These are phyloP conservation scores for Suhomyces wounanorum DNA, from an alignment of 1,139 yeast genomes.

Conservation along the genomic window DNA sequence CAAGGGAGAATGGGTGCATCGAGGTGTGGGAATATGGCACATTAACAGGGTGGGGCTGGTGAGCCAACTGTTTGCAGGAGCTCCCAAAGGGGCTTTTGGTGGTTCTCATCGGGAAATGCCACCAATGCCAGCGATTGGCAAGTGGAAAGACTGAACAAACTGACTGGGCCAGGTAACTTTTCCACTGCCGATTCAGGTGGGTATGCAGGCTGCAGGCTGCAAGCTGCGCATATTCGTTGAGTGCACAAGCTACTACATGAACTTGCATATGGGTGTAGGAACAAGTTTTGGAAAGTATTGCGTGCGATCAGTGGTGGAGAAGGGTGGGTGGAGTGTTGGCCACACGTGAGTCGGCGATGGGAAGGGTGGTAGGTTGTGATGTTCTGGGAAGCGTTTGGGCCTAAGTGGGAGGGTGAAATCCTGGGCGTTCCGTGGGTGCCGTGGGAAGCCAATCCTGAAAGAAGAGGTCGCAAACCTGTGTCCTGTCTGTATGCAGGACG, in stretches of 20 bases:
- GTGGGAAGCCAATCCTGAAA: neutral
- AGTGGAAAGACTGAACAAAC: neutral
- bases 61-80: neutral
- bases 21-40: neutral
- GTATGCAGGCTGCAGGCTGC: slow-evolving; percentile 5
- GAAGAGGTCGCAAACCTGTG: too few relatives aligned
- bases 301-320: neutral
- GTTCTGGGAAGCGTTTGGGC: neutral
- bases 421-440: slow-evolving; percentile 1
- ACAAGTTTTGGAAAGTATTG: neutral
- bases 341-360: neutral
- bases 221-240: neutral
- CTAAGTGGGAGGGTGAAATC: neutral
- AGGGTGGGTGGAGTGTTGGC: neutral
- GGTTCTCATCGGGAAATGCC: neutral
- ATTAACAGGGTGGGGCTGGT: neutral
- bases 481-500: too few relatives aligned
- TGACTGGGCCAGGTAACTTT: neutral
- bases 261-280: neutral
- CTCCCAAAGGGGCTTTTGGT: too few relatives aligned
- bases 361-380: neutral
- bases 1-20: slow-evolving; percentile 1
- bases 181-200: slow-evolving; percentile 2
- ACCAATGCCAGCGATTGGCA: neutral
- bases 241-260: neutral